Evolutionary conservation across 73 alveolate species (phyloP).

Genomic region (Stentor coeruleus): DNA sequence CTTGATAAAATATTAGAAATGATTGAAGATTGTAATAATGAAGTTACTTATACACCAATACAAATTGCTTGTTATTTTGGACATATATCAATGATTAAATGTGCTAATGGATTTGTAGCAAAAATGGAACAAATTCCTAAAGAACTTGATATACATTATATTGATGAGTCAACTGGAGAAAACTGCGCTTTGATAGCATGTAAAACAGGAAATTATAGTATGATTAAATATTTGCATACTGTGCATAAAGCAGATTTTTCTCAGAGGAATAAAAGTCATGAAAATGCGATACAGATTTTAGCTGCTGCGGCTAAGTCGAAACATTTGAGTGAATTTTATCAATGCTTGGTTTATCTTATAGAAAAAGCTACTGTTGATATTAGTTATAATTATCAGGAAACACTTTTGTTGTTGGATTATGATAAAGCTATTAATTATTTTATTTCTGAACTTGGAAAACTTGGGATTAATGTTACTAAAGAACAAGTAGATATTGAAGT

Average conservation of each 20-base stretch:
- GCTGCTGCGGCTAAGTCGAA: neutral
- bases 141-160: neutral
- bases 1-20: neutral
- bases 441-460: neutral
- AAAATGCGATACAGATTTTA: neutral
- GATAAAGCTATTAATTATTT: neutral
- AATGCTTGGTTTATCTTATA: neutral
- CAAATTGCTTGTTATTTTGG: conserved; percentile 5
- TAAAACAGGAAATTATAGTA: neutral
- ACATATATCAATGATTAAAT: neutral
- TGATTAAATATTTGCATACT: neutral
- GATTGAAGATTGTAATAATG: no score
- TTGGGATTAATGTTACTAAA: neutral
- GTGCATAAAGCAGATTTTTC: neutral
- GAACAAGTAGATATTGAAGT: conserved; percentile 1
- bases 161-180: conserved; percentile 17
- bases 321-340: neutral
- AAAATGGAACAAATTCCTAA: neutral
- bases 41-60: neutral
- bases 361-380: neutral
- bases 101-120: neutral
- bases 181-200: neutral
- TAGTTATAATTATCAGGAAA: neutral
- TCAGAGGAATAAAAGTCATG: neutral
- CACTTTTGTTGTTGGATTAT: neutral